Conservation (phyloP, 106 monocot species). For the Dendrobium huoshanense region DNA sequence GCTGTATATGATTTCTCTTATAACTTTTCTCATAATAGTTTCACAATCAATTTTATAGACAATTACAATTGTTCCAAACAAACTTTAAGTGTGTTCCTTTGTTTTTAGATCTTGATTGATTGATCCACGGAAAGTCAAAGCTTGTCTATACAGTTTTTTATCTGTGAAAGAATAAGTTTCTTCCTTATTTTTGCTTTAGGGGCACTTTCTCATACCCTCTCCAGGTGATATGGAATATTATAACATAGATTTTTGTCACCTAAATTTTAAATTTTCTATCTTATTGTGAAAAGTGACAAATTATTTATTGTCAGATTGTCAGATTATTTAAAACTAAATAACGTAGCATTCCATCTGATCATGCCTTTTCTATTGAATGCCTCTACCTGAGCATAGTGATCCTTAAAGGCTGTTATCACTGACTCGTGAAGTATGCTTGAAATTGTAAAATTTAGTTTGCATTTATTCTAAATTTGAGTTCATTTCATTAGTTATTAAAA, state of each 20-base stretch:
- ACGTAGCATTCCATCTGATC: background rate
- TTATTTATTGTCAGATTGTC: background rate
- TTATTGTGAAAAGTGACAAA: background rate
- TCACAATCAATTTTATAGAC: too few relatives aligned
- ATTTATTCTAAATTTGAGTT: background rate
- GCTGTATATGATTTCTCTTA: too few relatives aligned
- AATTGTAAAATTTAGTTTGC: background rate
- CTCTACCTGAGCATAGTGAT: background rate
- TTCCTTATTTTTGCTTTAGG: background rate
- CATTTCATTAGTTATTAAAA: background rate
- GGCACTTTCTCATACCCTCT: background rate
- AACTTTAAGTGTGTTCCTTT: too few relatives aligned
- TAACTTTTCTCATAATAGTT: too few relatives aligned
- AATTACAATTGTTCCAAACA: too few relatives aligned
- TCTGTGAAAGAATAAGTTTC: background rate
- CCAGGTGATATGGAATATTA: background rate
- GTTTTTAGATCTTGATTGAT: too few relatives aligned
- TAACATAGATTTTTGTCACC: background rate
- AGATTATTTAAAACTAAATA: background rate
- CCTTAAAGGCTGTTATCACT: background rate
- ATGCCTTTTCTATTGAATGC: background rate
- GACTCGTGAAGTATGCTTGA: background rate
- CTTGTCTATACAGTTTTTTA: background rate
- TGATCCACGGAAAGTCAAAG: too few relatives aligned
- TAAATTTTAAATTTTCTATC: slow-evolving; percentile 1